Conservation (phyloP, 1,284 basidiomycete genomes). For the Xanthoconium separans region DNA sequence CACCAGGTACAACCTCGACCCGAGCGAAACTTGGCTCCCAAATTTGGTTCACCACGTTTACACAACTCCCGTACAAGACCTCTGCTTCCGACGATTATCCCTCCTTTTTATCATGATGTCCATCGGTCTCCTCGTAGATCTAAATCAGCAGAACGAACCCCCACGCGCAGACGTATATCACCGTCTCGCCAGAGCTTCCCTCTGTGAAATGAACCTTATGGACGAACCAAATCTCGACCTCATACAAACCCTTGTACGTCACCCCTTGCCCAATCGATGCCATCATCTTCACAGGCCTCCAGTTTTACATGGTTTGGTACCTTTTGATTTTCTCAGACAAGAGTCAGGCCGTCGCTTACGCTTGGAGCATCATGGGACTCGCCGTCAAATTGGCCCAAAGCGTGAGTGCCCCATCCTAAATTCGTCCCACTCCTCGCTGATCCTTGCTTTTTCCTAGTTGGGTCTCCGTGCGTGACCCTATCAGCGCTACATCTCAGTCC, state of each 20-base stretch:
- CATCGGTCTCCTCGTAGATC: constrained; percentile 65
- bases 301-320: constrained; percentile 76
- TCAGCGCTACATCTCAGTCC: constrained; percentile 14
- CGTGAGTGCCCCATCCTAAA: constrained; percentile 33
- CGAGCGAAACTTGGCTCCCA: constrained; percentile 62
- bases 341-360: constrained; percentile 63
- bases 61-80: constrained; percentile 48
- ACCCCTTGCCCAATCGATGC: background rate
- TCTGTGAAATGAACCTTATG: constrained; percentile 68
- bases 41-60: constrained; percentile 67
- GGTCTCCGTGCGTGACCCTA: constrained; percentile 49
- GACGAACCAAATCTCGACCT: constrained; percentile 68
- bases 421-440: constrained; percentile 3
- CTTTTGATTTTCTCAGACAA: constrained; percentile 68
- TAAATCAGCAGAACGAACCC: constrained; percentile 50
- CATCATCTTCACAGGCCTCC: constrained; percentile 20
- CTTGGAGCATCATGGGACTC: constrained; percentile 67
- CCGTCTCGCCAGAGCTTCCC: constrained; percentile 61
- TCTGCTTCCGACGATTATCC: constrained; percentile 61
- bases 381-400: constrained; percentile 60
- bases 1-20: constrained; percentile 61
- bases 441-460: constrained; percentile 36
- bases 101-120: constrained; percentile 67
- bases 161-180: constrained; percentile 65
- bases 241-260: constrained; percentile 59